A percentile compares a stretch with the other conserved stretches of the same genome.
phyloP scores from a whole-genome alignment of 192 early-diverging fungal genomes.

The Gigaspora rosea region DNA sequence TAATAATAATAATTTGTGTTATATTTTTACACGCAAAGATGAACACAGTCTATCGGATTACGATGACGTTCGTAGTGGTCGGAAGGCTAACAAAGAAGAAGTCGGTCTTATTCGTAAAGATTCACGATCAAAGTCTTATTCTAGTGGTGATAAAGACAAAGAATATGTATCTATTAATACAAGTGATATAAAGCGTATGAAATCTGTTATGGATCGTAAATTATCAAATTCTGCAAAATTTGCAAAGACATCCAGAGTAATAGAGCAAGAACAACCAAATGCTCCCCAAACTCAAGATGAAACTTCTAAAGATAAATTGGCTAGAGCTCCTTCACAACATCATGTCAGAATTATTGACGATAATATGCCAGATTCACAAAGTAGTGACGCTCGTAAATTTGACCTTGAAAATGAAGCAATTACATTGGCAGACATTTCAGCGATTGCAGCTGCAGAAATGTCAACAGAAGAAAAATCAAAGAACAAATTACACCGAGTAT shows the following conservation, averaged over 20 bases:
- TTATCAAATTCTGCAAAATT: slow-evolving; percentile 51
- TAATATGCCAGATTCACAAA: neutral
- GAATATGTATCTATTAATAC: slow-evolving; percentile 49
- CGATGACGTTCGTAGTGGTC: slow-evolving; percentile 14
- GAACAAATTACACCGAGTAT: slow-evolving; percentile 20
- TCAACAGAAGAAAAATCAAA: neutral
- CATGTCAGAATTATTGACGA: slow-evolving; percentile 25
- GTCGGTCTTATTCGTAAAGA: slow-evolving; percentile 43
- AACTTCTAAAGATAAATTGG: neutral
- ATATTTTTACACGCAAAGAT: neutral
- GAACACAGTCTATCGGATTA: slow-evolving; percentile 11
- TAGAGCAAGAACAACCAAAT: slow-evolving; percentile 46
- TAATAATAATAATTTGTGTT: too few species aligned
- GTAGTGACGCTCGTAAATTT: slow-evolving; percentile 11
- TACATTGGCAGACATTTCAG: slow-evolving; percentile 32
- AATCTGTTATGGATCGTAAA: slow-evolving; percentile 56
- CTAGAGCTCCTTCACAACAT: slow-evolving; percentile 29
- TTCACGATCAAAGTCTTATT: slow-evolving; percentile 52
- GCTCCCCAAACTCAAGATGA: neutral
- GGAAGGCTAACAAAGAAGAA: slow-evolving; percentile 3
- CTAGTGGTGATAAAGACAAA: slow-evolving; percentile 46
- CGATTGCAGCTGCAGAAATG: slow-evolving; percentile 10
- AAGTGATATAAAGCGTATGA: slow-evolving; percentile 59
- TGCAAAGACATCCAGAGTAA: slow-evolving; percentile 53
- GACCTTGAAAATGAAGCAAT: slow-evolving; percentile 23